These are phyloP conservation scores for Trametes cingulata DNA, from an alignment of 768 basidiomycete genomes.

Conservation along the genomic window DNA sequence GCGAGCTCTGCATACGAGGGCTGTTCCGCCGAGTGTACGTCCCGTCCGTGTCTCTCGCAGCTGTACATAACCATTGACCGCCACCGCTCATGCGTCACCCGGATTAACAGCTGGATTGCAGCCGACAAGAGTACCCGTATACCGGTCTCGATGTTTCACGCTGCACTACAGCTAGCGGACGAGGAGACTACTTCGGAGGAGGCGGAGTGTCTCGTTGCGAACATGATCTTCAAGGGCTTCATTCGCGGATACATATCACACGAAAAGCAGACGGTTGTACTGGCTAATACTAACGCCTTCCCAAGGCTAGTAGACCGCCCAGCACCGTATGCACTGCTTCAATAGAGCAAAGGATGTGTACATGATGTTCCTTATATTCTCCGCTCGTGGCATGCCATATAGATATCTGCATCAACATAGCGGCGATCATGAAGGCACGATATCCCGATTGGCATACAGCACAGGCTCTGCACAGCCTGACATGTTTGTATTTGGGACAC, in stretches of 20 bases:
- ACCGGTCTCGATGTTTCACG: conserved; percentile 78
- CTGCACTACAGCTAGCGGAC: conserved; percentile 71
- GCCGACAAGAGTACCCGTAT: conserved; percentile 74
- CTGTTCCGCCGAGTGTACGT: conserved; percentile 78
- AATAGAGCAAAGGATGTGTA: background rate
- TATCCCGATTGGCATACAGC: background rate
- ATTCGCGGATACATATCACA: conserved; percentile 97
- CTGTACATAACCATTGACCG: background rate
- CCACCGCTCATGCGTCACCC: background rate
- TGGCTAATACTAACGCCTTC: conserved; percentile 79
- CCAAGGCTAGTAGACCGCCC: conserved; percentile 68
- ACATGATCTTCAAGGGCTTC: conserved; percentile 92
- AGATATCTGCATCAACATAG: too few species aligned
- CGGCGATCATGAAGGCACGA: too few species aligned
- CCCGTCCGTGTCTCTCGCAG: background rate
- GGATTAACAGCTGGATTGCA: conserved; percentile 69
- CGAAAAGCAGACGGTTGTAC: conserved; percentile 90
- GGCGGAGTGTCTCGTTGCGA: conserved; percentile 91
- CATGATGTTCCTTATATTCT: background rate
- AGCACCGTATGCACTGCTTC: conserved; percentile 45
- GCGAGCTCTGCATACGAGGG: conserved; percentile 84
- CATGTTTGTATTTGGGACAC: background rate
- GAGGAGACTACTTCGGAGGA: conserved; percentile 69
- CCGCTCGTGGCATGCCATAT: too few species aligned
- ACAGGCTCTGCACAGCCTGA: background rate